phyloP scores from a whole-genome alignment of 768 basidiomycete genomes.

The Leccinellum albellum region DNA sequence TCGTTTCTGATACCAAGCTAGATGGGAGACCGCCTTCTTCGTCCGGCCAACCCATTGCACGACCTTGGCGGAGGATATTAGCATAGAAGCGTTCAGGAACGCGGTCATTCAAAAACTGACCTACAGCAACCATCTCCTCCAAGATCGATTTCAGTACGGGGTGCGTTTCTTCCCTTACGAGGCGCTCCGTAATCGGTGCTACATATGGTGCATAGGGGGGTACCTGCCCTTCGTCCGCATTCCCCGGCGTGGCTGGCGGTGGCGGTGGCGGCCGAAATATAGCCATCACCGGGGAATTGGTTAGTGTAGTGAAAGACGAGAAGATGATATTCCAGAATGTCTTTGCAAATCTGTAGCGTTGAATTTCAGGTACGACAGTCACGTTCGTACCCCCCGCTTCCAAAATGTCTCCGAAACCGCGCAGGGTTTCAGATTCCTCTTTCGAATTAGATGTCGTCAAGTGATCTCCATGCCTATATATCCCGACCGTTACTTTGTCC shows the following conservation, averaged over 20 bases:
- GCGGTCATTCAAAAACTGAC: conserved; percentile 17
- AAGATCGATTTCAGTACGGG: conserved; percentile 45
- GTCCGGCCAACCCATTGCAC: conserved; percentile 39
- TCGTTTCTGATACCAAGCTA: conserved; percentile 35
- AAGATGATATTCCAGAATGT: conserved; percentile 64
- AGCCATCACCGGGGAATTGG: conserved; percentile 44
- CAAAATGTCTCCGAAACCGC: conserved; percentile 45
- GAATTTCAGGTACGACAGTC: conserved; percentile 54
- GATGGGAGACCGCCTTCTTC: conserved; percentile 45
- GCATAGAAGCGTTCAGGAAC: background rate
- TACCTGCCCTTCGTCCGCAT: conserved; percentile 18
- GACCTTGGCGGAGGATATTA: conserved; percentile 10
- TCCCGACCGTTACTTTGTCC: conserved; percentile 49
- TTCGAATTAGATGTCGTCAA: conserved; percentile 39
- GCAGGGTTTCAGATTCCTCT: conserved; percentile 39
- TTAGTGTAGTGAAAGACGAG: conserved; percentile 50
- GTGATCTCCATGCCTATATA: conserved; percentile 47
- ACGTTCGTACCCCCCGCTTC: conserved; percentile 45
- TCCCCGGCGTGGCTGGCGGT: conserved; percentile 15
- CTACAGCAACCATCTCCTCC: conserved; percentile 43
- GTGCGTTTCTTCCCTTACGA: conserved; percentile 42
- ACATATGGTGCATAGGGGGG: conserved; percentile 39
- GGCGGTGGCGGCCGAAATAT: conserved; percentile 47
- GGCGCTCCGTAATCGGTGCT: conserved; percentile 37
- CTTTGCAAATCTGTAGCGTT: conserved; percentile 57